A percentile compares a stretch with the other conserved stretches of the same genome.
Evolutionary conservation across 805 yeast genomes (phyloP).

Genomic region (Candida chauliodis): DNA sequence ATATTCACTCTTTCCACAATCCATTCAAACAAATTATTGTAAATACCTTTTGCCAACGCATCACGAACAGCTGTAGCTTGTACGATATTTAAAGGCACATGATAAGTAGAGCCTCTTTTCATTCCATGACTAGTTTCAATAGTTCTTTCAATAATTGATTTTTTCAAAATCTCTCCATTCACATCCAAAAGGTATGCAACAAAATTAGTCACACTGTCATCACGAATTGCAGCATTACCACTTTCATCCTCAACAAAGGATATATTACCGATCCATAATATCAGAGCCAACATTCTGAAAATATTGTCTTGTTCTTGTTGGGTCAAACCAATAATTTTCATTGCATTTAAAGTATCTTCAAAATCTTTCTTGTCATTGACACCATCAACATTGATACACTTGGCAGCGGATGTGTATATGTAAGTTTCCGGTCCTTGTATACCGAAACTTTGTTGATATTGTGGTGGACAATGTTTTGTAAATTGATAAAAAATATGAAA

Average conservation of each 20-base stretch:
- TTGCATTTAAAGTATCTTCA: slow-evolving; percentile 76
- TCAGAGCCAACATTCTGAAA: slow-evolving; percentile 77
- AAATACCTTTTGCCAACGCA: slow-evolving; percentile 91
- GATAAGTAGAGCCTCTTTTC: slow-evolving; percentile 88
- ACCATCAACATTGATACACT: slow-evolving; percentile 81
- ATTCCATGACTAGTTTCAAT: slow-evolving; percentile 89
- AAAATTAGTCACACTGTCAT: slow-evolving; percentile 87
- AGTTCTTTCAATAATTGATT: slow-evolving; percentile 72
- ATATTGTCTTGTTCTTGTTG: slow-evolving; percentile 87
- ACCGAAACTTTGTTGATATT: slow-evolving; percentile 80
- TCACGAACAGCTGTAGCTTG: slow-evolving; percentile 96
- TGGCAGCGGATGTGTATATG: slow-evolving; percentile 79
- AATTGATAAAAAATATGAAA: slow-evolving; percentile 97
- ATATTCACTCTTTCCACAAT: slow-evolving; percentile 86
- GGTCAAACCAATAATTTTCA: slow-evolving; percentile 80
- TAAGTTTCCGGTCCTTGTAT: slow-evolving; percentile 93
- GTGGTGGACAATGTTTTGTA: slow-evolving; percentile 84
- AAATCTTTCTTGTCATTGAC: slow-evolving; percentile 82
- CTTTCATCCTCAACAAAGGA: slow-evolving; percentile 81
- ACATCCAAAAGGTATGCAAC: slow-evolving; percentile 90
- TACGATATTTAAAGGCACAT: slow-evolving; percentile 84
- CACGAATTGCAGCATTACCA: slow-evolving; percentile 80
- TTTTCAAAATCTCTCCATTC: slow-evolving; percentile 59
- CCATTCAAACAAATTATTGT: slow-evolving; percentile 93
- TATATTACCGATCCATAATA: slow-evolving; percentile 93